Evolutionary conservation across 768 basidiomycete genomes (phyloP), one percentile per base, ranked within the genome.

Genomic region (Pholiota conissans): DNA sequence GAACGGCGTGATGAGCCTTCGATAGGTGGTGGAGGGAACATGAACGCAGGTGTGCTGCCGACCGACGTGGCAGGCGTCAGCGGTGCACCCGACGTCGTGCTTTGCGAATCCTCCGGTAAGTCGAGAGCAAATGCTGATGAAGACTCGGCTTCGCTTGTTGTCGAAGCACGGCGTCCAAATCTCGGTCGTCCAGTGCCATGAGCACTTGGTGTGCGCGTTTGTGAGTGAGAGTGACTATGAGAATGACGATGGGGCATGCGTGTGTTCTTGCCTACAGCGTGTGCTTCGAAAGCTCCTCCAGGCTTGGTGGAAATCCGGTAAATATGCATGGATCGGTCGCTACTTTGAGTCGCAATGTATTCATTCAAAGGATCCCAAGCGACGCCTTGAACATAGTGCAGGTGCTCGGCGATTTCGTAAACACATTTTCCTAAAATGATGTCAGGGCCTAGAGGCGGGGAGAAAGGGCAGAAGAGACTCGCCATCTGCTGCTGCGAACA

Each of bases 291-390:
- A 7, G 78, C 73, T n/a, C 92, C 91, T 45, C 92, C 91, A 46
- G 89, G 83, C 59, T 90, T 89, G 55, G 84, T 84, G 7, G 85
- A 84, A 62, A 98, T 86, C 60, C 84, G 83, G 73, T 98, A 93
- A 63, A 99, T 86, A 69, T 98, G 94, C 85, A 98, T 96, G 20
- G 94, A 90, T 46, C 96, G 83, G 73, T 99, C 97, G 66, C 90
- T 93, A 71, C 92, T 94, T 69, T 99, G 97, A 0, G 97, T 98
- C 3, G 97, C 95, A 59, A 99, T 92, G 68, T 91, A 98, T 71
- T 97, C 93, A 70, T 96, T 95, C 65, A 97, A 74, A 1, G 97
- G 97, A 63, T 99, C 97, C 97, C 97, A 99, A 0, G 96, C 93
- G 27, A 98, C 97, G 8, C 97, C 97, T 76, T 99, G 97, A 0